A percentile compares a stretch with the other conserved stretches of the same genome.
Conservation (phyloP, 768 basidiomycete genomes). For the Amyloporia xantha region DNA sequence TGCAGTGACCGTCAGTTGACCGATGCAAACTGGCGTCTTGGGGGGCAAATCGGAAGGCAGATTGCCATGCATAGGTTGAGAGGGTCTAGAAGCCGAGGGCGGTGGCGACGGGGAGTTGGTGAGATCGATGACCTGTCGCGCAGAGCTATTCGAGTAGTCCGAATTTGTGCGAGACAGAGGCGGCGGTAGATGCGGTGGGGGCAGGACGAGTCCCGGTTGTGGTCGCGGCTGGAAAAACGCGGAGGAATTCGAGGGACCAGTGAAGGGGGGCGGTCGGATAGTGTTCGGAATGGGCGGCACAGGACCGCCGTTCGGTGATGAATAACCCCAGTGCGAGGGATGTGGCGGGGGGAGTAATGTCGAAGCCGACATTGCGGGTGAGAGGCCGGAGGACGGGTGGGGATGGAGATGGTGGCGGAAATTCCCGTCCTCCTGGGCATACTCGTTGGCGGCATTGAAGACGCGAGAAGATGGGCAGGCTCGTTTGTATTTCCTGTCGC, state of each 20-base stretch:
- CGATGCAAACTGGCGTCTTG: slow-evolving; percentile 85
- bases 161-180: background rate
- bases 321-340: background rate
- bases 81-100: slow-evolving; percentile 12
- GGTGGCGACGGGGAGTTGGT: slow-evolving; percentile 29
- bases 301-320: background rate
- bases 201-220: slow-evolving; percentile 2
- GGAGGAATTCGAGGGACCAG: slow-evolving; percentile 35
- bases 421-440: slow-evolving; percentile 1
- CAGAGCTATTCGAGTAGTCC: slow-evolving; percentile 6
- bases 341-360: slow-evolving; percentile 13
- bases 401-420: slow-evolving; percentile 1
- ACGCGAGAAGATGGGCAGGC: slow-evolving; percentile 12
- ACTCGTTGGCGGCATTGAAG: slow-evolving; percentile 17
- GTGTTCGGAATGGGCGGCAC: slow-evolving; percentile 12
- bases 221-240: slow-evolving; percentile 21
- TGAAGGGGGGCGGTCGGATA: slow-evolving; percentile 48
- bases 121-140: slow-evolving; percentile 66
- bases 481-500: slow-evolving; percentile 18
- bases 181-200: slow-evolving; percentile 1
- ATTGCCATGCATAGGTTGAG: slow-evolving; percentile 14
- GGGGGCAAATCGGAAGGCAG: slow-evolving; percentile 60
- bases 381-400: slow-evolving; percentile 21
- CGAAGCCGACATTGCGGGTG: slow-evolving; percentile 23
- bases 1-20: slow-evolving; percentile 75